phyloP scores from a whole-genome alignment of 805 yeast genomes.

The Candida ipomoeae region DNA sequence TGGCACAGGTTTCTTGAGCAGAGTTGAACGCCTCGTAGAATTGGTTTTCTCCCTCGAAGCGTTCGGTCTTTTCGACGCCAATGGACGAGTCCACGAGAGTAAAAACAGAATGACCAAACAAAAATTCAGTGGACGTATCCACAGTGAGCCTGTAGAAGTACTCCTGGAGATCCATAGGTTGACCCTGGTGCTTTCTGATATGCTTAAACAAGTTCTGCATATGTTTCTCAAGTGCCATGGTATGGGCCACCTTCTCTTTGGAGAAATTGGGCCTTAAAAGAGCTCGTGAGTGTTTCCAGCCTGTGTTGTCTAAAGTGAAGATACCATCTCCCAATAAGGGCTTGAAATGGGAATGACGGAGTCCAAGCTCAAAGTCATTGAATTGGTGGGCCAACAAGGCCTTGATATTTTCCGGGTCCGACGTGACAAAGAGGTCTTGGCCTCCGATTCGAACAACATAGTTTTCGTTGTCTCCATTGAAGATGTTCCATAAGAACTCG shows the following conservation, averaged over 20 bases:
- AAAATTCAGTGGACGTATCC: constrained; percentile 16
- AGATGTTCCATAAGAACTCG: constrained; percentile 8
- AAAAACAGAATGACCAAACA: constrained; percentile 14
- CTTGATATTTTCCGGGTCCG: constrained; percentile 35
- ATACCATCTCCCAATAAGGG: constrained; percentile 37
- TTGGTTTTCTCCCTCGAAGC: constrained; percentile 9
- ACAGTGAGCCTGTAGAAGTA: constrained; percentile 14
- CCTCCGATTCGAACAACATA: constrained; percentile 6
- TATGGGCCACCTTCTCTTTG: constrained; percentile 36
- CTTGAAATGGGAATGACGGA: constrained; percentile 28
- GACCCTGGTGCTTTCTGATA: constrained; percentile 10
- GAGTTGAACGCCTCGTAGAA: constrained; percentile 12
- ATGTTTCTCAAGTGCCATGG: constrained; percentile 31
- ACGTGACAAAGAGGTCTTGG: constrained; percentile 17
- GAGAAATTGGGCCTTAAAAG: constrained; percentile 38
- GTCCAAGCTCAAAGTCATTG: constrained; percentile 32
- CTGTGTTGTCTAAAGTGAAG: constrained; percentile 34
- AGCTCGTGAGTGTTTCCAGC: constrained; percentile 39
- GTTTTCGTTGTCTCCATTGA: constrained; percentile 8
- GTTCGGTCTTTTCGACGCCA: constrained; percentile 5
- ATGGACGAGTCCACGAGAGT: constrained; percentile 4
- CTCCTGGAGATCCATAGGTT: constrained; percentile 14
- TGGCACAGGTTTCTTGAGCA: constrained; percentile 8
- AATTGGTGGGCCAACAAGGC: constrained; percentile 38
- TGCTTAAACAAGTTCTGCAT: constrained; percentile 25